Conservation (phyloP, 1,139 yeast species). For the Yueomyces sp. region DNA sequence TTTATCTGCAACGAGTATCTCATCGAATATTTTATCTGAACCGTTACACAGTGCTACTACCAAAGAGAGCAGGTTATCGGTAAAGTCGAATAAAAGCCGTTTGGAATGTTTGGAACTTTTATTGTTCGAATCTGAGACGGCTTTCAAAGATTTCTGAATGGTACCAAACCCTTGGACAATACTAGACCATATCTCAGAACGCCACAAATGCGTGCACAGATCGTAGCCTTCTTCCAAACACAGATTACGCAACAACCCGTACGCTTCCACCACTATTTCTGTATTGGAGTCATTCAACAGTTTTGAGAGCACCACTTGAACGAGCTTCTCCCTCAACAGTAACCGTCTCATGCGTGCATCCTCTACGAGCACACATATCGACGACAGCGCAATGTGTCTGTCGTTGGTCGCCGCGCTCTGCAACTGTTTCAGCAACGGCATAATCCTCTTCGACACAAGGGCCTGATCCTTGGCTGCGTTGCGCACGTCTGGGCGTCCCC, state of each 20-base stretch:
- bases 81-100: constrained; percentile 45
- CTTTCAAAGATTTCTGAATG: constrained; percentile 35
- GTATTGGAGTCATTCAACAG: constrained; percentile 55
- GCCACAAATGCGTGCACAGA: constrained; percentile 59
- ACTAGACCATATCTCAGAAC: constrained; percentile 61
- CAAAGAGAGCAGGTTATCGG: constrained; percentile 65
- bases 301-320: constrained; percentile 51
- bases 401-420: constrained; percentile 57
- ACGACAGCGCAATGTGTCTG: constrained; percentile 63
- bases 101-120: constrained; percentile 14
- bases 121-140: constrained; percentile 28
- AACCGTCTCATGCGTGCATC: constrained; percentile 50
- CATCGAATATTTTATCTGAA: constrained; percentile 46
- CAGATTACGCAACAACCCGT: constrained; percentile 68
- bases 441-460: constrained; percentile 42
- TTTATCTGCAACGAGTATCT: constrained; percentile 32
- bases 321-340: constrained; percentile 57
- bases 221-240: constrained; percentile 87
- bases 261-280: constrained; percentile 68
- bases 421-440: constrained; percentile 57
- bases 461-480: constrained; percentile 33
- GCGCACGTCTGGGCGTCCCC: constrained; percentile 15
- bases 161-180: constrained; percentile 41
- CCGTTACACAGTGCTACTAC: constrained; percentile 55
- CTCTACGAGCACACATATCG: constrained; percentile 60